A percentile compares a stretch with the other conserved stretches of the same genome.
Conservation (phyloP, 345 rosid genomes). For the Durio zibethinus region DNA sequence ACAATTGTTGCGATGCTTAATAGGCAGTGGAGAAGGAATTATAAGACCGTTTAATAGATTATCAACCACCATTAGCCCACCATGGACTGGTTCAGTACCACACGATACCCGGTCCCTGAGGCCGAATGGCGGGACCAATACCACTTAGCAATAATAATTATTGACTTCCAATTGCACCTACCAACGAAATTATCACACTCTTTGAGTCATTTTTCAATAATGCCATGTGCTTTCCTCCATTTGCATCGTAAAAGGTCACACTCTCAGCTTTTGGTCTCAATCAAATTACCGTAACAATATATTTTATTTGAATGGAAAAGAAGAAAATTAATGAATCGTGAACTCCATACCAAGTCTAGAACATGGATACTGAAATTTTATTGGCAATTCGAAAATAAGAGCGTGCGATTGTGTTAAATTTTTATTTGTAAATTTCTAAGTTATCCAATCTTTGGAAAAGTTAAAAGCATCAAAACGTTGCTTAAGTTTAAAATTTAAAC, state of each 20-base stretch:
- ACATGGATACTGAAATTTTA: too few relatives aligned
- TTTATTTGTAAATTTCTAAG: slow-evolving; percentile 51
- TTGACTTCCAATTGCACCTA: slow-evolving; percentile 81
- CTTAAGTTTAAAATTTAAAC: too few relatives aligned
- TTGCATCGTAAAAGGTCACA: slow-evolving; percentile 49
- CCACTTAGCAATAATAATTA: slow-evolving; percentile 77
- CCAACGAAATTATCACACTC: slow-evolving; percentile 60
- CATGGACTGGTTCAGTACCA: slow-evolving; percentile 54
- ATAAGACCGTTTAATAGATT: slow-evolving; percentile 67
- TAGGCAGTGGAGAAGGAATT: slow-evolving; percentile 58
- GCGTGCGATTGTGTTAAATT: too few relatives aligned
- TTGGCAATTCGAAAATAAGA: too few relatives aligned
- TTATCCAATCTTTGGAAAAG: too few relatives aligned
- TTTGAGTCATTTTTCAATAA: slow-evolving; percentile 24
- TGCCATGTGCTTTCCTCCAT: slow-evolving; percentile 45
- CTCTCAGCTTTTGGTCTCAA: slow-evolving; percentile 59
- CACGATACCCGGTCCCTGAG: slow-evolving; percentile 37
- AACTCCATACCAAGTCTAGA: too few relatives aligned
- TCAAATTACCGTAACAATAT: slow-evolving; percentile 11
- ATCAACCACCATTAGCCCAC: slow-evolving; percentile 83
- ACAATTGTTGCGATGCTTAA: slow-evolving; percentile 59
- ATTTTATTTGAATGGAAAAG: not conserved
- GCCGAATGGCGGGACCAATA: slow-evolving; percentile 58
- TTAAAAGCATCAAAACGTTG: too few relatives aligned
- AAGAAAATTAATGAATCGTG: not conserved